Evolutionary conservation across 352 stramenopile species (phyloP), one percentile per base, ranked within the genome.

Genomic region (Globisporangium radiosum): DNA sequence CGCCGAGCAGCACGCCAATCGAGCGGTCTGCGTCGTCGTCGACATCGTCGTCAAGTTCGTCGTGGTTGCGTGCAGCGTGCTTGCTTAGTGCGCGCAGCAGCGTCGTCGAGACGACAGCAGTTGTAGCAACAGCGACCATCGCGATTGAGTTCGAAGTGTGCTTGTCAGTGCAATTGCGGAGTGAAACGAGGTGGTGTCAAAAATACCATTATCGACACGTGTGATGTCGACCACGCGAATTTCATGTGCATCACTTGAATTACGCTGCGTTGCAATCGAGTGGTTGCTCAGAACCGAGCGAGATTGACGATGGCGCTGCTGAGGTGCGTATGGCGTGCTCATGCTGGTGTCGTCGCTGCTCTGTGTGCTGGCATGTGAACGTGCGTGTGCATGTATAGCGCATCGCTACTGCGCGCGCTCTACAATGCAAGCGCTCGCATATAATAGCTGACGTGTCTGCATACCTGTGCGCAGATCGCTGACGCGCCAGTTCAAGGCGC

Each of bases 401-500:
- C 40, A 49, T 14, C 17, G 44, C 25, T 25, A 25, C 25, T 49
- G 44, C 45, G 15, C 17, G 5, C 45, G 15, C 17, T 49, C 45
- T 49, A 1, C 7, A 19, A 11, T 19, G 14, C 45, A 7, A 19
- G 2, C 40, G 2, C 11, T 13, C 40, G 40, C 40, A 44, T 44
- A 13, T 13, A 44, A 1, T 13, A 7, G 6, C 7, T 19, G 13
- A 7, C 47, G 4, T 67, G 49, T 7, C 40, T 44, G 40, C 40
- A 44, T 52, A 52, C 19, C 10, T 49, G 0, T 9, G 44, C 0
- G 19, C 59, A 89, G 79, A 65, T 86, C 75, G 50, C 60, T 89
- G 51, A 71, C 76, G 38, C 76, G 73, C 56, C 76, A 85, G 54
- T 74, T 87, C 57, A 69, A 78, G 56, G 56, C 70, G 25, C 66